Evolutionary conservation across 768 basidiomycete genomes (phyloP).

Genomic region (Megacollybia marginata): DNA sequence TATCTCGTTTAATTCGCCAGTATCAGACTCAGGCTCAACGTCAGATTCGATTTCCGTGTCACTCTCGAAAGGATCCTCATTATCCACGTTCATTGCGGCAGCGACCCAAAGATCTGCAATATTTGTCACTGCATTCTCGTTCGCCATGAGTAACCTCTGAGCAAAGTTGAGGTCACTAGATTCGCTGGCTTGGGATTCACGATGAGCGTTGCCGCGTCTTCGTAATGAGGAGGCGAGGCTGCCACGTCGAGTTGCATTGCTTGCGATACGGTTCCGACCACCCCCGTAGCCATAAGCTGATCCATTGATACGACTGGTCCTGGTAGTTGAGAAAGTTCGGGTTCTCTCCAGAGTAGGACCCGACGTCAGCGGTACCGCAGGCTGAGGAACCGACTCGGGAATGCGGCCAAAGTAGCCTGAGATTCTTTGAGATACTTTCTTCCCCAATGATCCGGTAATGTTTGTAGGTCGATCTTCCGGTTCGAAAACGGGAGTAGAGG

Average conservation of each 20-base stretch:
- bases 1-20: slow-evolving; percentile 23
- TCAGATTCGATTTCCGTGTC: slow-evolving; percentile 39
- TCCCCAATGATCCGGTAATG: slow-evolving; percentile 34
- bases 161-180: slow-evolving; percentile 74
- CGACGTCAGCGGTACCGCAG: slow-evolving; percentile 38
- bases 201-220: slow-evolving; percentile 37
- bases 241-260: slow-evolving; percentile 40
- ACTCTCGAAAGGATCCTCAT: slow-evolving; percentile 71
- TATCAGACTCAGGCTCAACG: slow-evolving; percentile 16
- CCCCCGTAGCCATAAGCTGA: slow-evolving; percentile 76
- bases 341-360: slow-evolving; percentile 34
- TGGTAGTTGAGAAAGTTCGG: slow-evolving; percentile 35
- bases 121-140: slow-evolving; percentile 90
- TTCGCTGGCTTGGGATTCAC: slow-evolving; percentile 22
- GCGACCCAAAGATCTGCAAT: slow-evolving; percentile 98
- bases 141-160: slow-evolving; percentile 83
- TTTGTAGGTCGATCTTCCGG: slow-evolving; percentile 29
- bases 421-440: slow-evolving; percentile 46
- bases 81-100: slow-evolving; percentile 91
- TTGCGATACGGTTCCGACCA: slow-evolving; percentile 46
- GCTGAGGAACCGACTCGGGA: slow-evolving; percentile 30
- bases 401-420: slow-evolving; percentile 54
- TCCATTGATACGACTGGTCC: slow-evolving; percentile 58
- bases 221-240: slow-evolving; percentile 50
- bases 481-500: slow-evolving; percentile 40